phyloP scores from a whole-genome alignment of 192 early-diverging fungal genomes.

The Dissophora globulifera region DNA sequence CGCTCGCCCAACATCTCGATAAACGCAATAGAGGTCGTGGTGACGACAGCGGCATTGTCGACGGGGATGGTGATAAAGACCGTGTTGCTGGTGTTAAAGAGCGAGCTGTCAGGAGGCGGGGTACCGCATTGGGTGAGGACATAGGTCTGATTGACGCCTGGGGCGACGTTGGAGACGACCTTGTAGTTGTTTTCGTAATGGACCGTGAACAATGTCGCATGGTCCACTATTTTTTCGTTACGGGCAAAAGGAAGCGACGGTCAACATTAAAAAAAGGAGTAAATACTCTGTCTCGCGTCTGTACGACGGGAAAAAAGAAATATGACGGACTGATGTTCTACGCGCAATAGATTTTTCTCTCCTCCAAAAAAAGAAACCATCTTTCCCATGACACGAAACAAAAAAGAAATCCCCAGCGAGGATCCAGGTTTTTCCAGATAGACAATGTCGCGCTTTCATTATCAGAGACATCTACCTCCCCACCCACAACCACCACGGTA shows the following conservation, averaged over 20 bases:
- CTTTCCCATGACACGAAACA: too few relatives aligned
- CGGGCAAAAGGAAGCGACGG: background rate
- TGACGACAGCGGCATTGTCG: constrained; percentile 51
- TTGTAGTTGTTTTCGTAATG: constrained; percentile 74
- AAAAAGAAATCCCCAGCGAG: too few relatives aligned
- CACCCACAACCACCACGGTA: too few relatives aligned
- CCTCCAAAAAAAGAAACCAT: too few relatives aligned
- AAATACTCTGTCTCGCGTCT: background rate
- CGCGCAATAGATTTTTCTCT: too few relatives aligned
- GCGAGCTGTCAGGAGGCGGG: constrained; percentile 52
- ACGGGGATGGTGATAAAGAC: constrained; percentile 58
- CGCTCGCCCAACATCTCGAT: constrained; percentile 63
- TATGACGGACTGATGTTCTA: too few relatives aligned
- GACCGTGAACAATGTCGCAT: constrained; percentile 69
- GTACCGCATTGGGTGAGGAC: constrained; percentile 82
- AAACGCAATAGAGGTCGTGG: constrained; percentile 56
- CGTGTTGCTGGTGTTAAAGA: constrained; percentile 57
- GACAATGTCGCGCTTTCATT: too few relatives aligned
- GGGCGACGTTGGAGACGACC: constrained; percentile 63
- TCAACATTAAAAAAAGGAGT: background rate
- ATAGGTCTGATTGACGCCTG: constrained; percentile 60
- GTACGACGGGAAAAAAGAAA: too few relatives aligned
- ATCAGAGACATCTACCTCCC: too few relatives aligned
- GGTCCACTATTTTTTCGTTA: constrained; percentile 35
- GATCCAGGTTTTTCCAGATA: too few relatives aligned